Base-by-base conservation (phyloP, 495 filamentous ascomycete genomes). In the Cercophora scortea region DNA sequence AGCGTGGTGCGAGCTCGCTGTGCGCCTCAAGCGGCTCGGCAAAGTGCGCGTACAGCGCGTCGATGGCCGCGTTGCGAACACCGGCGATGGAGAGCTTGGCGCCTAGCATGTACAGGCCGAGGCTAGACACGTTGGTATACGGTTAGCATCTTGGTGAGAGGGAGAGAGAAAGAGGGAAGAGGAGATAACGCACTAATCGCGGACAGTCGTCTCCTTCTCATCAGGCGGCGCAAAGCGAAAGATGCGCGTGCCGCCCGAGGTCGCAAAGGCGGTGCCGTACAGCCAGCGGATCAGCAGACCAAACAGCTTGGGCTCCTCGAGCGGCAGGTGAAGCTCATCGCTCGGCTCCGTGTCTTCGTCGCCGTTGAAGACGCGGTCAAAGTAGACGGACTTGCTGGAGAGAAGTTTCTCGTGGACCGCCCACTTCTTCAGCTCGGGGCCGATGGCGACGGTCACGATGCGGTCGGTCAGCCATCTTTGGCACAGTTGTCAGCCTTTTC, bases 31-130 rank as follows among this genome's bases (percentile, higher is more conserved):
- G 9, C 15, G 34, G 16, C 16, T 35, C 32, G 41, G 13, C 40
- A 13, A 17, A 58, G 51, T 58, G 54, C 46, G 33, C 17, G 56
- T 54, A 58, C 42, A 58, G 42, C 15, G 39, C 38, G 47, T 58
- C 51, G 42, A 58, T 54, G 42, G 47, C 51, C 35, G 51, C 51
- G 47, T 58, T 58, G 9, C 45, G 44, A 4, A 54, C 47, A 3
- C 53, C 57, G 0, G 42, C 10, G 35, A 65, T 60, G 42, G 54
- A 49, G 40, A 67, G 48, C 19, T 55, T 57, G 45, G 45, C 50
- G 50, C 57, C 64, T 10, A 67, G 48, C 44, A 67, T 35, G 41
- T 67, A 67, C 0, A 67, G 43, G 19, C 47, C 62, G 41, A 67
- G 50, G 49, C 62, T 65, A 13, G 10, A 42, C n/a, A n/a, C 17